phyloP scores from a whole-genome alignment of 2,329 filamentous ascomycete genomes.

The Fusarium vanettenii region DNA sequence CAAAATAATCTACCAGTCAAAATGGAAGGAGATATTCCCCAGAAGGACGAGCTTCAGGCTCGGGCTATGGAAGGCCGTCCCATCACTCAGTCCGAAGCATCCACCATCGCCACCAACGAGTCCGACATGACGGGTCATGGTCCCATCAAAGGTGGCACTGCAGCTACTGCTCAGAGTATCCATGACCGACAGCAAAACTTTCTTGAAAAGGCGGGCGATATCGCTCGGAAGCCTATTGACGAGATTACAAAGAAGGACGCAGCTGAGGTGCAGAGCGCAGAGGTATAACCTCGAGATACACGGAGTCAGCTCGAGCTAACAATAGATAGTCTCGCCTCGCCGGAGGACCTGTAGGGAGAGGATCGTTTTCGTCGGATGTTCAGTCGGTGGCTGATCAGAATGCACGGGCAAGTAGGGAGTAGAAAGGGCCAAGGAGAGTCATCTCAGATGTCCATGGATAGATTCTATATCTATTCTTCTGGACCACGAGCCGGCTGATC shows the following conservation, averaged over 20 bases:
- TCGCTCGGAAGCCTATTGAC: slow-evolving; percentile 10
- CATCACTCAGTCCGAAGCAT: slow-evolving; percentile 23
- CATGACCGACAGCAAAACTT: slow-evolving; percentile 25
- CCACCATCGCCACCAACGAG: slow-evolving; percentile 17
- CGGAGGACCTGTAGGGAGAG: slow-evolving; percentile 16
- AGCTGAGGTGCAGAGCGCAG: slow-evolving; percentile 23
- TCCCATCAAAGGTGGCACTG: slow-evolving; percentile 23
- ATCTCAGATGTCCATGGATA: not conserved
- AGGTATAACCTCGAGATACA: not conserved
- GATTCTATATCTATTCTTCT: not conserved
- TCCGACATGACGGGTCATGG: slow-evolving; percentile 24
- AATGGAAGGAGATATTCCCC: slow-evolving; percentile 10
- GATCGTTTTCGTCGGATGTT: slow-evolving; percentile 16
- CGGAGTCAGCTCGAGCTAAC: not conserved
- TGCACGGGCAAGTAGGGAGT: not conserved
- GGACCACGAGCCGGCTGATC: not conserved
- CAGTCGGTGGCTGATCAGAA: slow-evolving; percentile 24
- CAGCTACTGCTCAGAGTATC: slow-evolving; percentile 25
- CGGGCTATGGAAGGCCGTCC: slow-evolving; percentile 24
- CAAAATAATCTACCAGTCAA: not conserved
- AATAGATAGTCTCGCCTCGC: not conserved
- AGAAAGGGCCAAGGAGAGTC: no score
- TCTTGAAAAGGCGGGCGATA: slow-evolving; percentile 18
- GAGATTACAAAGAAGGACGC: slow-evolving; percentile 27
- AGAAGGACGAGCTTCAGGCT: slow-evolving; percentile 21